Conservation (phyloP, 2,329 filamentous ascomycete species). For the Penicillium expansum region DNA sequence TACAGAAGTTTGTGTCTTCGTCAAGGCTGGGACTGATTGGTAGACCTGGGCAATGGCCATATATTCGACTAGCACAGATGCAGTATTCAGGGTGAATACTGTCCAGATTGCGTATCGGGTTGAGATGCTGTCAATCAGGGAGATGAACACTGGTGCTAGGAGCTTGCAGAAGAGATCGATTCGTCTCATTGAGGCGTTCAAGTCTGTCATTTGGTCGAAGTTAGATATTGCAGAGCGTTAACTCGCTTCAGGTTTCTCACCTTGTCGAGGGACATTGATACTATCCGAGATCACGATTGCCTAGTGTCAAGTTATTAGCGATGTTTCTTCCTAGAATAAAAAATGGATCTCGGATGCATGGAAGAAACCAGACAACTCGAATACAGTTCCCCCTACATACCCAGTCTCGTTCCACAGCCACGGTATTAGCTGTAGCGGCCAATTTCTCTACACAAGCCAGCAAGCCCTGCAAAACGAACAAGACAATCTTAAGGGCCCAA, state of each 20-base stretch:
- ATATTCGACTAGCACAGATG: constrained; percentile 42
- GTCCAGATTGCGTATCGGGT: constrained; percentile 47
- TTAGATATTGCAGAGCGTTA: constrained; percentile 2
- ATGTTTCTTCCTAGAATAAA: background rate
- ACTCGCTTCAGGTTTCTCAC: constrained; percentile 14
- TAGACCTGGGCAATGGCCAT: constrained; percentile 37
- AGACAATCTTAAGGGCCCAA: constrained; percentile 8
- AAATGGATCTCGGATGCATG: background rate
- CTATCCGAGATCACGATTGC: constrained; percentile 33
- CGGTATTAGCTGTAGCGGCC: constrained; percentile 61
- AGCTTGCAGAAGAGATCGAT: constrained; percentile 60
- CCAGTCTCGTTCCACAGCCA: constrained; percentile 72
- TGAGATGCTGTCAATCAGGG: constrained; percentile 46
- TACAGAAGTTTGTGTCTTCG: constrained; percentile 24
- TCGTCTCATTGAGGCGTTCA: constrained; percentile 56
- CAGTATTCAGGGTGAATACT: constrained; percentile 43
- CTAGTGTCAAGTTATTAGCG: constrained; percentile 10
- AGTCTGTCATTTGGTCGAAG: constrained; percentile 17
- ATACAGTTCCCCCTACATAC: constrained; percentile 22
- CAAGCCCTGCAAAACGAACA: constrained; percentile 43
- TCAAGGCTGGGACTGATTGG: constrained; percentile 15
- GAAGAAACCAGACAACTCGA: background rate
- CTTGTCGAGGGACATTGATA: constrained; percentile 42
- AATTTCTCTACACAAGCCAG: constrained; percentile 70
- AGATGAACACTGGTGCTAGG: constrained; percentile 52